Conservation (phyloP, 306 rosid species). For the Dryas alaskensis region DNA sequence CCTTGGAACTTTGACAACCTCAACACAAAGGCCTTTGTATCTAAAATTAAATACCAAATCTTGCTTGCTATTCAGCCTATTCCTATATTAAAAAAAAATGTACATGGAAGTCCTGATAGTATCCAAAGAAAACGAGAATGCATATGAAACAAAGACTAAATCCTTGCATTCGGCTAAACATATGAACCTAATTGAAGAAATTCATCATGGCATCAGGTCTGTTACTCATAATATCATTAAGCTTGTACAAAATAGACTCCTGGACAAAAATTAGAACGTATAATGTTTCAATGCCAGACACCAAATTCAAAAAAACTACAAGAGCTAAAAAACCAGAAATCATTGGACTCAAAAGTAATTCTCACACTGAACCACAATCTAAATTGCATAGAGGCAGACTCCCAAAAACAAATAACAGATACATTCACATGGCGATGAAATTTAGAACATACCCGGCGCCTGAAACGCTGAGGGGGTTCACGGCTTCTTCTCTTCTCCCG, state of each 20-base stretch:
- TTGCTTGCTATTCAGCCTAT: neutral
- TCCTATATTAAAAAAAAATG: neutral
- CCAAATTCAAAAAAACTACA: neutral
- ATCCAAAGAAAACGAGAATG: neutral
- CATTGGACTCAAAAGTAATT: neutral
- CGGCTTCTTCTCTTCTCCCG: slow-evolving; percentile 88
- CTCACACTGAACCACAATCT: neutral
- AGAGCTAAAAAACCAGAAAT: neutral
- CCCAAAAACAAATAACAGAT: neutral
- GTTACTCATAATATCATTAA: neutral
- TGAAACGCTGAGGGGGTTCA: slow-evolving; percentile 88
- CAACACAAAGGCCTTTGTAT: neutral
- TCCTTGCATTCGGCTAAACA: neutral
- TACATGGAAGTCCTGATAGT: neutral
- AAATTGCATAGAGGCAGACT: neutral
- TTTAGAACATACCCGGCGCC: slow-evolving; percentile 67
- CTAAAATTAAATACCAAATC: neutral
- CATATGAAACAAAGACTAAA: neutral
- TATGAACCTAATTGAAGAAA: neutral
- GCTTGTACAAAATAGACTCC: neutral
- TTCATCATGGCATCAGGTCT: neutral
- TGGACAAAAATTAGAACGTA: neutral
- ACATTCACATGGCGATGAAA: neutral
- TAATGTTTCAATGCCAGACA: neutral
- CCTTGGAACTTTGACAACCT: neutral